A percentile compares a stretch with the other conserved stretches of the same genome.
These are phyloP conservation scores for Pyricularia sp. DNA, from an alignment of 2,329 filamentous ascomycete species.

Conservation along the genomic window DNA sequence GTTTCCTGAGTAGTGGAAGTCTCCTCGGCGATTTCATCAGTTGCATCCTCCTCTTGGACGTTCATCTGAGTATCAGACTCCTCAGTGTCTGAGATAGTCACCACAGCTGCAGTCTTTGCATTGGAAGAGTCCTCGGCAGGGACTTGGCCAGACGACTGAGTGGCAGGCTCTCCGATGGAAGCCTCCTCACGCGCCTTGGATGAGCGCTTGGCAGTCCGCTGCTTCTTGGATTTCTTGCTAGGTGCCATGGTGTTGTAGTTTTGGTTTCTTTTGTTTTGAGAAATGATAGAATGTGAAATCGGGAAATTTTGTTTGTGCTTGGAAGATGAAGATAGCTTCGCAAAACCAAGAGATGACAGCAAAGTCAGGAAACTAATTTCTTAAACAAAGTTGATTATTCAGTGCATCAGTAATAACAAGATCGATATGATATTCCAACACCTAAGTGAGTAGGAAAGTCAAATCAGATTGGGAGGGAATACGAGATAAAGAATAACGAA, in stretches of 20 bases:
- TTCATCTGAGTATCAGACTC: background rate
- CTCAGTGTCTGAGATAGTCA: background rate
- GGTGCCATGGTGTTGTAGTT: background rate
- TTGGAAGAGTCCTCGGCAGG: background rate
- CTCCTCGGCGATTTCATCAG: background rate
- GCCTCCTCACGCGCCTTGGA: background rate
- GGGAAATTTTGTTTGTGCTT: background rate
- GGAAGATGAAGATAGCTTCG: background rate
- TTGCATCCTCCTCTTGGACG: background rate
- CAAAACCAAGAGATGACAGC: background rate
- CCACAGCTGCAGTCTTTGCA: background rate
- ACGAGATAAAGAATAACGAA: background rate
- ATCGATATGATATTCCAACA: background rate
- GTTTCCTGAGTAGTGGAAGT: background rate
- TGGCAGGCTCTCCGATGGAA: background rate
- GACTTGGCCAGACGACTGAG: background rate
- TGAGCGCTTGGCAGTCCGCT: background rate
- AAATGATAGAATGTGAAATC: background rate
- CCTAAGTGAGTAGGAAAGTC: background rate
- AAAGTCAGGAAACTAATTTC: background rate
- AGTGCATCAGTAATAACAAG: background rate
- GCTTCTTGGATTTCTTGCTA: background rate
- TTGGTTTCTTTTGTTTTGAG: background rate
- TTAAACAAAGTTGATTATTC: background rate
- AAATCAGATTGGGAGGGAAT: background rate